phyloP scores from a whole-genome alignment of 2,329 filamentous ascomycete species.

The Monosporascus sp. region DNA sequence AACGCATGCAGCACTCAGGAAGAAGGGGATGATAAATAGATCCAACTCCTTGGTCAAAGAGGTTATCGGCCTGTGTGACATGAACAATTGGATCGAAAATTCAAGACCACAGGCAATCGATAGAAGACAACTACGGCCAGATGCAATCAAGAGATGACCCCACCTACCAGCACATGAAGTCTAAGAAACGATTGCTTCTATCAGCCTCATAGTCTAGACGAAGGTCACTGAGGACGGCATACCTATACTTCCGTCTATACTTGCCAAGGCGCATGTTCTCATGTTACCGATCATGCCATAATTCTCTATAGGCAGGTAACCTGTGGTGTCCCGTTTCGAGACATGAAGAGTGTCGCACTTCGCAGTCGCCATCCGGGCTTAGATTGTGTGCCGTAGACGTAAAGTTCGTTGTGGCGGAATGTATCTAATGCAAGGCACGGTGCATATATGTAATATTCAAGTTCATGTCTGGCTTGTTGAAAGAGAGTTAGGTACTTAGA shows the following conservation, averaged over 20 bases:
- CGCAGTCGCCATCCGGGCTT: slow-evolving; percentile 10
- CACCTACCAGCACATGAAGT: slow-evolving; percentile 70
- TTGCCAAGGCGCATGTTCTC: slow-evolving; percentile 71
- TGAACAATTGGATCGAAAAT: no score
- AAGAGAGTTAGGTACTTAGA: no score
- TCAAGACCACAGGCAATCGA: no score
- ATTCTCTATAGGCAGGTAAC: slow-evolving; percentile 63
- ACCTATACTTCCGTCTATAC: slow-evolving; percentile 63
- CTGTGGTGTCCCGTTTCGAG: slow-evolving; percentile 25
- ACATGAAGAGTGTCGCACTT: slow-evolving; percentile 18
- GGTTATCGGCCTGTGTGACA: no score
- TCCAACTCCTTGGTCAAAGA: no score
- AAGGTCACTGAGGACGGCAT: slow-evolving; percentile 1
- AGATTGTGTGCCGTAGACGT: background rate
- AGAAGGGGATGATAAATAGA: no score
- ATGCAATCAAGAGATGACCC: background rate
- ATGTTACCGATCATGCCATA: slow-evolving; percentile 80
- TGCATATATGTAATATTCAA: no score
- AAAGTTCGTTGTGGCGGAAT: no score
- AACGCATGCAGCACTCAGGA: background rate
- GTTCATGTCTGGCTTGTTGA: no score
- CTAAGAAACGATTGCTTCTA: slow-evolving; percentile 23
- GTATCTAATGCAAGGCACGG: no score
- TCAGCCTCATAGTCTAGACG: background rate
- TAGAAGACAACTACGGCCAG: no score